Evolutionary conservation across 805 yeast genomes (phyloP).

Genomic region (Ogataea populi-albae): DNA sequence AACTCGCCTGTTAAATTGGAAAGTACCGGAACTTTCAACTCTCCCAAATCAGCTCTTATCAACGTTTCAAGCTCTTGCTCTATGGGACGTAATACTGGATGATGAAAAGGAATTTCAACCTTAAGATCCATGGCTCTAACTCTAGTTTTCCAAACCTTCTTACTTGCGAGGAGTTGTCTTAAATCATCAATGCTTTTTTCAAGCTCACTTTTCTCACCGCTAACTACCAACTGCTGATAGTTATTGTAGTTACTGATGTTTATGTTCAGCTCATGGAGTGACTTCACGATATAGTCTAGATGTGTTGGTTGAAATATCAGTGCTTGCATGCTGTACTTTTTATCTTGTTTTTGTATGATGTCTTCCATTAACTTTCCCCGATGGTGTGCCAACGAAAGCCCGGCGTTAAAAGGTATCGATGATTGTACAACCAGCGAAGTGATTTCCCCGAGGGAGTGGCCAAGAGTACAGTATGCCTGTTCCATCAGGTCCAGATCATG

Average conservation of each 20-base stretch:
- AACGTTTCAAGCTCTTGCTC: slow-evolving; percentile 20
- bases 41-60: slow-evolving; percentile 10
- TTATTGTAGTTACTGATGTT: slow-evolving; percentile 33
- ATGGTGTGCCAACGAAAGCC: slow-evolving; percentile 23
- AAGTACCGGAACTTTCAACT: slow-evolving; percentile 27
- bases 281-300: slow-evolving; percentile 16
- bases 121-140: slow-evolving; percentile 27
- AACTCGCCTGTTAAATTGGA: slow-evolving; percentile 30
- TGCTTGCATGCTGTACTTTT: slow-evolving; percentile 36
- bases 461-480: slow-evolving; percentile 25
- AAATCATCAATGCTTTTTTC: slow-evolving; percentile 13
- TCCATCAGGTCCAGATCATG: slow-evolving; percentile 23
- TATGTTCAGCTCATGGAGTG: slow-evolving; percentile 16
- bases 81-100: slow-evolving; percentile 30
- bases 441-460: slow-evolving; percentile 38
- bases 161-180: slow-evolving; percentile 10
- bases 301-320: slow-evolving; percentile 28
- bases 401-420: slow-evolving; percentile 23
- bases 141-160: slow-evolving; percentile 24
- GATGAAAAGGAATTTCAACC: slow-evolving; percentile 35
- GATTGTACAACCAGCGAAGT: slow-evolving; percentile 29
- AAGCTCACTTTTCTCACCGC: slow-evolving; percentile 26
- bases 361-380: slow-evolving; percentile 35
- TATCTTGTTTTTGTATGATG: slow-evolving; percentile 18
- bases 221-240: slow-evolving; percentile 34